Conservation (phyloP, 2,329 filamentous ascomycete genomes). For the Septoria linicola region DNA sequence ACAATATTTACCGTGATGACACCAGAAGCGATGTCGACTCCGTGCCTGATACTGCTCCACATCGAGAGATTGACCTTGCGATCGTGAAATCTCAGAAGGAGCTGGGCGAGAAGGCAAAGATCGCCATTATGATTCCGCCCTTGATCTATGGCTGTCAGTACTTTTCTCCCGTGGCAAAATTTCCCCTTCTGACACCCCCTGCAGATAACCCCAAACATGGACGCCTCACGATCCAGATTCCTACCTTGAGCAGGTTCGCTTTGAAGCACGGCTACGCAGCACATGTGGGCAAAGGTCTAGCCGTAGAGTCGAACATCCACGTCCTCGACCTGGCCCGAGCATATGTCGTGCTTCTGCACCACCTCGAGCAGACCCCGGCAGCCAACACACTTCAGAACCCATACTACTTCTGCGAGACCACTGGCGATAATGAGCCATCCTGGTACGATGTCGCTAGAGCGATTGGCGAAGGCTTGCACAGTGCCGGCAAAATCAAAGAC, state of each 20-base stretch:
- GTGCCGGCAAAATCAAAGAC: slow-evolving; percentile 42
- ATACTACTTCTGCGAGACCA: slow-evolving; percentile 53
- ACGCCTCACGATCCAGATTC: slow-evolving; percentile 50
- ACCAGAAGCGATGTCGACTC: slow-evolving; percentile 43
- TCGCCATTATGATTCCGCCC: slow-evolving; percentile 51
- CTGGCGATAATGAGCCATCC: slow-evolving; percentile 43
- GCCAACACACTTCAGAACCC: slow-evolving; percentile 44
- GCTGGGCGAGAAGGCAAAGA: slow-evolving; percentile 44
- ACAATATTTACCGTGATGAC: slow-evolving; percentile 48
- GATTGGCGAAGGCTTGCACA: slow-evolving; percentile 42
- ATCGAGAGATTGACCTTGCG: slow-evolving; percentile 48
- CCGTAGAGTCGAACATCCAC: slow-evolving; percentile 48
- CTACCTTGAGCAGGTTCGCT: slow-evolving; percentile 49
- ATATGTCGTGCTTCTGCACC: slow-evolving; percentile 49
- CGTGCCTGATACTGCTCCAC: slow-evolving; percentile 45
- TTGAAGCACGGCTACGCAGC: slow-evolving; percentile 50
- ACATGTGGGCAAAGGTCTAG: slow-evolving; percentile 46
- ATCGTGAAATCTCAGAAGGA: slow-evolving; percentile 43
- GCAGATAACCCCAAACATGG: slow-evolving; percentile 39
- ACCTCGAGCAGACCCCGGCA: slow-evolving; percentile 41
- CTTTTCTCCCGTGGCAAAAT: background rate
- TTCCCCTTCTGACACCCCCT: background rate
- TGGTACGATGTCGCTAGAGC: slow-evolving; percentile 44
- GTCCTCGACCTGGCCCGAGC: slow-evolving; percentile 50
- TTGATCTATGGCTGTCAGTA: slow-evolving; percentile 47